These are phyloP conservation scores for Solanum sitiens DNA, from an alignment of 257 asterid species.

Conservation along the genomic window DNA sequence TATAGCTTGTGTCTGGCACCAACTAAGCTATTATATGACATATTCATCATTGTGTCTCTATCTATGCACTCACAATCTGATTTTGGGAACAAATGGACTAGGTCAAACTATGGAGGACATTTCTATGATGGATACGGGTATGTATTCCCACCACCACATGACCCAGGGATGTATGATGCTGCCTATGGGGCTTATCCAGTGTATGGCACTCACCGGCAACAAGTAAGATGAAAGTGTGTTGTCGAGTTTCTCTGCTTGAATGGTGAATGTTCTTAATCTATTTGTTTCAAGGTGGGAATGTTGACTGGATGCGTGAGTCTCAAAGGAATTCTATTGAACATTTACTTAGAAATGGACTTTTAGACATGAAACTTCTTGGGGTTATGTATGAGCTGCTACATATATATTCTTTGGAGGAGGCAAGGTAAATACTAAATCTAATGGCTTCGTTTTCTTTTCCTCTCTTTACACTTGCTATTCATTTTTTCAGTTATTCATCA, in stretches of 20 bases:
- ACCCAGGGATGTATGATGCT: constrained; percentile 62
- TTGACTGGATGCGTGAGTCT: too few species aligned
- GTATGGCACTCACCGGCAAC: constrained; percentile 79
- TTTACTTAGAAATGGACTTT: too few species aligned
- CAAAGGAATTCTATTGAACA: too few species aligned
- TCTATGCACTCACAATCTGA: constrained; percentile 37
- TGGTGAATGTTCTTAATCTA: too few species aligned
- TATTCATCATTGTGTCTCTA: neutral
- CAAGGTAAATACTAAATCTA: too few species aligned
- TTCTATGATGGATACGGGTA: constrained; percentile 73
- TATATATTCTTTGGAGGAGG: too few species aligned
- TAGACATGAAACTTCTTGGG: too few species aligned
- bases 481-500: neutral
- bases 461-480: too few species aligned
- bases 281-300: too few species aligned
- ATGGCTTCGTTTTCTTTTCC: too few species aligned
- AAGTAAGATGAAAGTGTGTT: constrained; percentile 48
- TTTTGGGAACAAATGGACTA: constrained; percentile 66
- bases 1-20: too few species aligned
- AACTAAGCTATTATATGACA: neutral
- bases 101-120: constrained; percentile 76
- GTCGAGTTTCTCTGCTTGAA: neutral
- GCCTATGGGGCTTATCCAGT: constrained; percentile 81
- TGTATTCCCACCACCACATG: constrained; percentile 55
- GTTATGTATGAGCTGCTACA: too few species aligned